These are phyloP conservation scores for Scedosporium boydii DNA, from an alignment of 2,329 filamentous ascomycete genomes.

Conservation along the genomic window DNA sequence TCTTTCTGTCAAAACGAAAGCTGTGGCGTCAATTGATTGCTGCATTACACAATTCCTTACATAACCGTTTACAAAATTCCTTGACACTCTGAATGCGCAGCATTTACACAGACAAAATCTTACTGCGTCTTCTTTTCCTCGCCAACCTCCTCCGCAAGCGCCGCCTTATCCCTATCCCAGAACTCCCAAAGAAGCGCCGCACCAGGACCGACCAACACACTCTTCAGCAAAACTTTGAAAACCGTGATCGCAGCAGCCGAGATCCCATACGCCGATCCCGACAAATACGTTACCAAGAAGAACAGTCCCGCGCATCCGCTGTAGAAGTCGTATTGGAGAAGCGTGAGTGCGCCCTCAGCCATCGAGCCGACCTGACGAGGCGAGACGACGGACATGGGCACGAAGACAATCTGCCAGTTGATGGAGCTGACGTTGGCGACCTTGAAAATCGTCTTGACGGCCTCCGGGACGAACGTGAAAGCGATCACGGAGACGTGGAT, in stretches of 20 bases:
- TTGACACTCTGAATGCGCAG: too few species aligned
- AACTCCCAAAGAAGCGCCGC: slow-evolving; percentile 12
- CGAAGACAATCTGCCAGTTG: slow-evolving; percentile 9
- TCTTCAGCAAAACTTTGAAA: slow-evolving; percentile 5
- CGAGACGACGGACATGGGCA: slow-evolving; percentile 7
- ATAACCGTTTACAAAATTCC: too few species aligned
- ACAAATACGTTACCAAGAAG: slow-evolving; percentile 9
- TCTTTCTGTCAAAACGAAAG: too few species aligned
- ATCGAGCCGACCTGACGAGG: slow-evolving; percentile 5
- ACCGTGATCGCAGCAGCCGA: slow-evolving; percentile 1
- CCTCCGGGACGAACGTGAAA: slow-evolving; percentile 2
- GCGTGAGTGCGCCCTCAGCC: slow-evolving; percentile 8
- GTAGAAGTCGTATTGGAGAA: slow-evolving; percentile 16
- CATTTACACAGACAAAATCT: slow-evolving; percentile 15
- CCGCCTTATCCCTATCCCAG: slow-evolving; percentile 12
- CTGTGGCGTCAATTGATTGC: too few species aligned
- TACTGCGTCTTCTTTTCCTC: slow-evolving; percentile 1
- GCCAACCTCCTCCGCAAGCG: not conserved
- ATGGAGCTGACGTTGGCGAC: not conserved
- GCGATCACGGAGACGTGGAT: slow-evolving; percentile 8
- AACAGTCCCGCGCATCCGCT: slow-evolving; percentile 9
- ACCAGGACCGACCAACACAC: slow-evolving; percentile 11
- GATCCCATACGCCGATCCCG: slow-evolving; percentile 1
- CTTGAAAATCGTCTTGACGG: not conserved
- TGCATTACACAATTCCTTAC: too few species aligned